Evolutionary conservation across 306 rosid species (phyloP), one percentile per base, ranked within the genome.

Genomic region (Fagus crenata): DNA sequence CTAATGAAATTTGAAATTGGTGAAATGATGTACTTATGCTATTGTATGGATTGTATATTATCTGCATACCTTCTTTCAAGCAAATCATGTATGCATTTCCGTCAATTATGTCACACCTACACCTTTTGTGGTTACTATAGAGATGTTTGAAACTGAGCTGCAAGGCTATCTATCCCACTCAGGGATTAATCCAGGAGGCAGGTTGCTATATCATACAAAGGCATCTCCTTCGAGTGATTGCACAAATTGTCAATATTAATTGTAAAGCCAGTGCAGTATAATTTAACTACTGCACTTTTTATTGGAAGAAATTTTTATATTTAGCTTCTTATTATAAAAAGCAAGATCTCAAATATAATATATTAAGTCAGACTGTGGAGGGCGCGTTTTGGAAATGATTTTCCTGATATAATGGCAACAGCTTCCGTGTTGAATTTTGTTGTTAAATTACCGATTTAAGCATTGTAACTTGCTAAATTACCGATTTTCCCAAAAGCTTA

Each of bases 381-480:
- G 55, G 43, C 12, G 71, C 33, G 3, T 67, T 67, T n/a, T n/a
- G 43, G 51, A 37, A 67, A 3, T 35, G 69, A 35, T 35, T 54
- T 22, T 33, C 17, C 18, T 35, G 64, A 40, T 56, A 28, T 54
- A 33, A 18, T 56, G 53, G 12, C 9, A 42, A 17, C 14, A 36
- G 80, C 39, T 43, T 37, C 69, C 15, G 3, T 12, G 31, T 60
- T 28, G 70, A 42, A 61, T 56, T 70, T 74, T 53, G 53, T 7
- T 64, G 54, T 55, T 74, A 22, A 22, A 22, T 22, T 22, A 22
- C 28, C 28, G 28, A 22, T 22, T 22, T 22, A 22, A 22, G 28
- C 28, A 22, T 22, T 22, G 0, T 22, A 22, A 22, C 28, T 22
- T 22, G 28, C 28, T 22, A 22, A 22, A 22, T 22, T 22, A 22